Evolutionary conservation across 1,284 basidiomycete genomes (phyloP).

Genomic region (Wallemia hederae): DNA sequence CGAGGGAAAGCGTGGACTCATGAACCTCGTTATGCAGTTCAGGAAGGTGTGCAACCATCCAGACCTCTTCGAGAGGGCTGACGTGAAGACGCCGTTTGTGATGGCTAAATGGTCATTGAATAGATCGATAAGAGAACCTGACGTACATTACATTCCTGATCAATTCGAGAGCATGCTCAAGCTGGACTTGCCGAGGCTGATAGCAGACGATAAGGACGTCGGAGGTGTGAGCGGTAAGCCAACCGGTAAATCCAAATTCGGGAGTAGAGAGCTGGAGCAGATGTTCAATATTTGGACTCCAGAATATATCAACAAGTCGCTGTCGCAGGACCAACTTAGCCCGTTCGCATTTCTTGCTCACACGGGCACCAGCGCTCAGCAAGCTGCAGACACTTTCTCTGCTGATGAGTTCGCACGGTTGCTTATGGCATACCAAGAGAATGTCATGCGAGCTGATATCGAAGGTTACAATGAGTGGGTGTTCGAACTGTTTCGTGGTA

Average conservation of each 20-base stretch:
- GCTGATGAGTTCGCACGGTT: not conserved
- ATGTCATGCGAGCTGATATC: not conserved
- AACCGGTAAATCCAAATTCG: not conserved
- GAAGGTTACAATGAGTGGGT: not conserved
- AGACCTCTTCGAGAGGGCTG: constrained; percentile 88
- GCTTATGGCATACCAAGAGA: not conserved
- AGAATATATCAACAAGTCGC: not conserved
- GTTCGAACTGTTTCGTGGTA: not conserved
- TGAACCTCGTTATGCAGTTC: constrained; percentile 99
- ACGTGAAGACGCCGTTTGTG: constrained; percentile 73
- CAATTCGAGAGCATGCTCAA: not conserved
- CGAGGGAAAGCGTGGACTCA: constrained; percentile 64
- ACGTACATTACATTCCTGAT: not conserved
- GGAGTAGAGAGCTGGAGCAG: not conserved
- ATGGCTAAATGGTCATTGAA: constrained; percentile 30
- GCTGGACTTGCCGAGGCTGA: not conserved
- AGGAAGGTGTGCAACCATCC: constrained; percentile 97
- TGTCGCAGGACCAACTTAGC: not conserved
- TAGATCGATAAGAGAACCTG: not conserved
- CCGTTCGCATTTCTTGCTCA: not conserved
- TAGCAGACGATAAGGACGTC: not conserved
- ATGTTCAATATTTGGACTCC: not conserved
- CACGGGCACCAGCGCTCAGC: not conserved
- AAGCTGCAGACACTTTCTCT: not conserved
- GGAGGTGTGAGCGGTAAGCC: not conserved